phyloP scores from a whole-genome alignment of 2,329 filamentous ascomycete species.

The Pseudogymnoascus sp. region DNA sequence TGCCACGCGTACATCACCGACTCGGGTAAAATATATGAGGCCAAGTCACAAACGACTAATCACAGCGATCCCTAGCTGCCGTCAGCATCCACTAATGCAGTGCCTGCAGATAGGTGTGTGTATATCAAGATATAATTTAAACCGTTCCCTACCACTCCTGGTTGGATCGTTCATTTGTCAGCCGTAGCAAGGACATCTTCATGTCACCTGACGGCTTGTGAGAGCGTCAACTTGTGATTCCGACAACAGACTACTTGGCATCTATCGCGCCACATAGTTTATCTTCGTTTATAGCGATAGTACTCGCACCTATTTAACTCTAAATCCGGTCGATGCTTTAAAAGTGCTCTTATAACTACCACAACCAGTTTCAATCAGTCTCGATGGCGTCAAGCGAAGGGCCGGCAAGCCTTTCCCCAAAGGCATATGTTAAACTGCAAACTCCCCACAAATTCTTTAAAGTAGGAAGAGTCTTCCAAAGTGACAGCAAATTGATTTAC shows the following conservation, averaged over 20 bases:
- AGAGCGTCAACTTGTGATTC: background rate
- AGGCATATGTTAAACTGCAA: background rate
- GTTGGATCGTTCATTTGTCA: background rate
- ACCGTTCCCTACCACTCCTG: background rate
- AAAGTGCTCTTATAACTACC: background rate
- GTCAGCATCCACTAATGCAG: background rate
- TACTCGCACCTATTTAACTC: background rate
- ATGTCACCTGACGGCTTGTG: background rate
- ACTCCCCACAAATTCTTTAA: background rate
- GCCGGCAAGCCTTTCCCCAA: background rate
- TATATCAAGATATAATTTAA: background rate
- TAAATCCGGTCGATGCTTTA: background rate
- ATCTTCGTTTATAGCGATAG: background rate
- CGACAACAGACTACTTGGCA: background rate
- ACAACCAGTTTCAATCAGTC: background rate
- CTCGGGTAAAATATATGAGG: background rate
- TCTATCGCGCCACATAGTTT: background rate
- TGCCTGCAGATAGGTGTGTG: background rate
- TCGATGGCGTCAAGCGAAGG: background rate
- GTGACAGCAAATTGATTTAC: background rate
- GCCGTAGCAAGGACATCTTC: too few species aligned
- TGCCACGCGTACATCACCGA: background rate
- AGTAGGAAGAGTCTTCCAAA: background rate
- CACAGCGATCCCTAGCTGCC: too few species aligned
- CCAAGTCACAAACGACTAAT: too few species aligned